Evolutionary conservation across 345 rosid species (phyloP).

Genomic region (Eucalyptus tenuipes): DNA sequence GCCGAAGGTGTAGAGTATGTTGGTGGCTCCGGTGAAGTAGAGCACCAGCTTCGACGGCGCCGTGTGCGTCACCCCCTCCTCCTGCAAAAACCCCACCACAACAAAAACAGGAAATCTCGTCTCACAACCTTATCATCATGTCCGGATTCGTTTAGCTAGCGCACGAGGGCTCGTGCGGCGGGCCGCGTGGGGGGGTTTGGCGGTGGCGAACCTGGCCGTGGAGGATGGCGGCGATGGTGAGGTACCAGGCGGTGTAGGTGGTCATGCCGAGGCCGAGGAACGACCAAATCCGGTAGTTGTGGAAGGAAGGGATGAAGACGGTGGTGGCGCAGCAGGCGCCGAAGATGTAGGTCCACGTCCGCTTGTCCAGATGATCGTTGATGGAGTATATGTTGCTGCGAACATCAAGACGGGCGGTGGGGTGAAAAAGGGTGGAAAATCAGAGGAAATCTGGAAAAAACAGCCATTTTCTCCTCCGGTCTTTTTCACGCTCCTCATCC

Average conservation of each 20-base stretch:
- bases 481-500: neutral
- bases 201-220: constrained; percentile 63
- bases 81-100: constrained; percentile 10
- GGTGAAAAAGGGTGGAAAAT: neutral
- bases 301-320: constrained; percentile 94
- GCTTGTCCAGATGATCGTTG: constrained; percentile 88
- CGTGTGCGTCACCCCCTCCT: constrained; percentile 51
- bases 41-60: constrained; percentile 80
- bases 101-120: neutral
- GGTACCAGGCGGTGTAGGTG: constrained; percentile 99
- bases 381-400: constrained; percentile 91
- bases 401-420: neutral
- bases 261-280: constrained; percentile 98
- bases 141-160: neutral
- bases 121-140: neutral
- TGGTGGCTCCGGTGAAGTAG: constrained; percentile 99
- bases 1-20: constrained; percentile 92
- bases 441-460: neutral
- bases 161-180: neutral
- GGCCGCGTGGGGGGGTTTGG: neutral
- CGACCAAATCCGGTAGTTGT: constrained; percentile 97
- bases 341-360: constrained; percentile 98
- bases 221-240: constrained; percentile 62
- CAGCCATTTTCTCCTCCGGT: neutral
- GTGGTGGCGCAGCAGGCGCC: constrained; percentile 99